phyloP scores from a whole-genome alignment of 768 basidiomycete species.

The Boletus subparvulus region DNA sequence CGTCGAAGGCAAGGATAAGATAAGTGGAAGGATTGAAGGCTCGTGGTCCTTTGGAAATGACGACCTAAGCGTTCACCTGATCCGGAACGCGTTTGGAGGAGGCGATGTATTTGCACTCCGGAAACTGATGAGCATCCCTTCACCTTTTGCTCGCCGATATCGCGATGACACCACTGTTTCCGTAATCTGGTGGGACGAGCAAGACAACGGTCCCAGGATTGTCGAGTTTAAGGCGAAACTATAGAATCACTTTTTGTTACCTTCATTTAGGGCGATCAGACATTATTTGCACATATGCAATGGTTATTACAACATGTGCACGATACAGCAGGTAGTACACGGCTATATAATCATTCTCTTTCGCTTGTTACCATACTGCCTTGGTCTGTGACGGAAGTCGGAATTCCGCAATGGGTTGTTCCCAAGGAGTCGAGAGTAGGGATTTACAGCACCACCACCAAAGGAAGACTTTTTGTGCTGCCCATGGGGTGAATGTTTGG shows the following conservation, averaged over 20 bases:
- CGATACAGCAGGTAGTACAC: conserved; percentile 12
- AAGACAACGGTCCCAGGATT: conserved; percentile 41
- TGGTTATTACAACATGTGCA: conserved; percentile 6
- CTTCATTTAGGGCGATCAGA: neutral
- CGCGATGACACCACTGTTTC: conserved; percentile 86
- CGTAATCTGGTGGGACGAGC: conserved; percentile 80
- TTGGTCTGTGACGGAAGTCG: conserved; percentile 22
- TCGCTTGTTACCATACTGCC: conserved; percentile 34
- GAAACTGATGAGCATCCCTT: conserved; percentile 74
- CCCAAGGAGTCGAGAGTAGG: conserved; percentile 36
- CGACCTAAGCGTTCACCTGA: conserved; percentile 77
- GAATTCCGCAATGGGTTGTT: conserved; percentile 35
- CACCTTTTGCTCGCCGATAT: conserved; percentile 71
- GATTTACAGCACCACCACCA: conserved; percentile 33
- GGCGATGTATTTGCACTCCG: conserved; percentile 60
- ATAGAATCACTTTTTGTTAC: conserved; percentile 26
- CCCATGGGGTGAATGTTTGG: conserved; percentile 20
- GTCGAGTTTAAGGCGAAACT: conserved; percentile 50
- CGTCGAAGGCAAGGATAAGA: conserved; percentile 63
- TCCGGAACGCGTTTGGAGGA: conserved; percentile 92
- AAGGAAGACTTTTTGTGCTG: conserved; percentile 32
- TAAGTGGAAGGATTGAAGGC: conserved; percentile 38
- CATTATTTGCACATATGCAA: neutral
- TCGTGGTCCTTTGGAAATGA: conserved; percentile 81
- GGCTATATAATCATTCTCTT: conserved; percentile 39